Base-by-base conservation (phyloP, 371 early-diverging fungal genomes). In the Mortierella sp. region DNA sequence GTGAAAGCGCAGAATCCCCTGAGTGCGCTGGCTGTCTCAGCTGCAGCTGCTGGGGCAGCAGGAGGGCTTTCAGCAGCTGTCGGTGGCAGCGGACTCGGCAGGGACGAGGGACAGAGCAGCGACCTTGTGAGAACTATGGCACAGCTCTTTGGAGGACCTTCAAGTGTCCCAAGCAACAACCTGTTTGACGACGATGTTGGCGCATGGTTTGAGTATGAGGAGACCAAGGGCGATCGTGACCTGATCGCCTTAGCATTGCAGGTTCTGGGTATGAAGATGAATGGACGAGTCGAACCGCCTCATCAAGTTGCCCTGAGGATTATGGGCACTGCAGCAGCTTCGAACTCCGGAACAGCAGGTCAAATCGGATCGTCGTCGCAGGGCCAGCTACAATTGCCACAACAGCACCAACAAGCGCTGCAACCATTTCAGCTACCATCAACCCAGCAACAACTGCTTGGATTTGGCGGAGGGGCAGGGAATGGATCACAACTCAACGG, bases 241-340 rank as follows among this genome's bases (percentile, higher is more conserved):
- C 67, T 95, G 46, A 86, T 94, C 73, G 93, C 92, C 57, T 80
- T 95, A 34, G 92, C 93, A 2, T 64, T 95, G 58, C 93, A 94
- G 54, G 92, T 94, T 0, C 85, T 94, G 6, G 94, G 94, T 3
- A 78, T 95, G 64, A 85, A 91, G 71, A 91, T 90, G 88, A 90
- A 88, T 5, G 91, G 91, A 10, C 86, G 86, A 67, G 80, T 91
- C 27, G 91, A 89, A 50, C 86, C 87, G 56, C 87, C 90, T 2
- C 81, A 88, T 25, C 84, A 86, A 24, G 86, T 88, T 50, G 94
- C 91, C 24, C 88, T 90, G 88, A 72, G 85, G 29, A 89, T 92
- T 63, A 88, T 92, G 65, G 88, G 85, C 67, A 87, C 88, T 21
- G 85, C 86, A 0, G 66, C 73, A 9, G 62, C 61, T 0, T 60